Evolutionary conservation across 257 asterid genomes (phyloP), one percentile per base, ranked within the genome.

Genomic region (Solanum etuberosum): DNA sequence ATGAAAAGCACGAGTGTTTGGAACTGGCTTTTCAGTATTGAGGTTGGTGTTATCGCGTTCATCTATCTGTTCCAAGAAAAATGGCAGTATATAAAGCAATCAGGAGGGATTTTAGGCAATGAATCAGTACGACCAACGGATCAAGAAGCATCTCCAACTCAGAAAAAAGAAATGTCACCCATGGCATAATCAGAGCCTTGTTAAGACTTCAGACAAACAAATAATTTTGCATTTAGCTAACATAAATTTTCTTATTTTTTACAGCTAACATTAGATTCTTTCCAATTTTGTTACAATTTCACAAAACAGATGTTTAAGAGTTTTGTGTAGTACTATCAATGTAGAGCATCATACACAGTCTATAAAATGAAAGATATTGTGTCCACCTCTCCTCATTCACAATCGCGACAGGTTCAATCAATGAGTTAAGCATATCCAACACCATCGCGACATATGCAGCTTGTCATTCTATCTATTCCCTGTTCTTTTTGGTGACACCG

Each of bases 61-160:
- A 10, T 92, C 83, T 95, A 95, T 92, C 94, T 95, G 81, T 81
- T 94, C 68, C 98, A 96, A 94, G 98, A 95, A 83, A 96, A 94
- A 89, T 92, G 98, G 98, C 92, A 90, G 29, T 95, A 96, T 51
- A 90, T 93, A 84, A 85, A 78, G 86, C 90, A 91, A 89, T 94
- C 93, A 83, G 95, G 94, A 38, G 31, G 71, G 20, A 86, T 83
- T 83, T 85, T 93, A 82, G 87, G 96, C 88, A 90, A 91, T 72
- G 93, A 93, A 29, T 87, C 95, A 1, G 91, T 93, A 34, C 95
- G 91, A 31, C 97, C 97, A n/a, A 93, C 98, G 1, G 93, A 94
- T 89, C 92, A 92, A 84, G 93, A 95, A 88, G 87, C 92, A 90
- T 89, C 92, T 61, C 88, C 94, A 38, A 86, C 54, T 72, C 57